Percentiles rank a stretch among this genome's conserved stretches.
phyloP scores from a whole-genome alignment of 2,329 filamentous ascomycete genomes.

The Myriangium duriaei region DNA sequence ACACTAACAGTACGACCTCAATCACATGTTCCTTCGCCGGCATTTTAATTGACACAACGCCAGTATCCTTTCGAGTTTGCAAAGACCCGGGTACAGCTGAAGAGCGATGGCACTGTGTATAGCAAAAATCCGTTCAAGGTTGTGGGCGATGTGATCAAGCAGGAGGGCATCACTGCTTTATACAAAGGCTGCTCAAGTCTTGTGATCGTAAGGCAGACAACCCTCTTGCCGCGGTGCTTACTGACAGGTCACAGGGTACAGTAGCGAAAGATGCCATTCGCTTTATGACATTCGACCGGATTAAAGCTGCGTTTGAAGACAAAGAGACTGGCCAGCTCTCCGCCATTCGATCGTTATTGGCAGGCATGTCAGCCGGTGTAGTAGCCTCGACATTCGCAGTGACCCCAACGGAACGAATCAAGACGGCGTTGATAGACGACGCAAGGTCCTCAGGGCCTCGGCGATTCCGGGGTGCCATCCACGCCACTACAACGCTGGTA shows the following conservation, averaged over 20 bases:
- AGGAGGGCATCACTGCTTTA: conserved; percentile 45
- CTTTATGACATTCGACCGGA: conserved; percentile 53
- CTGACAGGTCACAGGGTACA: conserved; percentile 32
- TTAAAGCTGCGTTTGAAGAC: conserved; percentile 47
- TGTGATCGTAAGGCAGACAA: conserved; percentile 30
- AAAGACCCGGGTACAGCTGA: conserved; percentile 51
- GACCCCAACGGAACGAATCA: conserved; percentile 56
- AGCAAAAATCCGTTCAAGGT: conserved; percentile 47
- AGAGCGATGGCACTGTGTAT: conserved; percentile 30
- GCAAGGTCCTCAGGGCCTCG: conserved; percentile 32
- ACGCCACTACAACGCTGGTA: conserved; percentile 39
- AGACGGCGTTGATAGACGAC: conserved; percentile 55
- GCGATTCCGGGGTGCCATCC: conserved; percentile 38
- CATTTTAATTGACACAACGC: neutral
- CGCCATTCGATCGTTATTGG: conserved; percentile 44
- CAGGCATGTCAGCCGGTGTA: conserved; percentile 51
- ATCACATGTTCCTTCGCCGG: neutral
- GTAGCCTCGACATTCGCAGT: conserved; percentile 52
- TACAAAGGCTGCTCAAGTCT: conserved; percentile 53
- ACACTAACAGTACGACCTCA: conserved; percentile 19
- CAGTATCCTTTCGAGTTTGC: conserved; percentile 55
- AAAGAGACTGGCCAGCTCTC: conserved; percentile 44
- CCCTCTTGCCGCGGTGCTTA: neutral
- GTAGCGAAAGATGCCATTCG: conserved; percentile 53
- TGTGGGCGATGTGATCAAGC: conserved; percentile 41